Evolutionary conservation across 345 rosid species (phyloP).

Genomic region (Luvunga scandens): DNA sequence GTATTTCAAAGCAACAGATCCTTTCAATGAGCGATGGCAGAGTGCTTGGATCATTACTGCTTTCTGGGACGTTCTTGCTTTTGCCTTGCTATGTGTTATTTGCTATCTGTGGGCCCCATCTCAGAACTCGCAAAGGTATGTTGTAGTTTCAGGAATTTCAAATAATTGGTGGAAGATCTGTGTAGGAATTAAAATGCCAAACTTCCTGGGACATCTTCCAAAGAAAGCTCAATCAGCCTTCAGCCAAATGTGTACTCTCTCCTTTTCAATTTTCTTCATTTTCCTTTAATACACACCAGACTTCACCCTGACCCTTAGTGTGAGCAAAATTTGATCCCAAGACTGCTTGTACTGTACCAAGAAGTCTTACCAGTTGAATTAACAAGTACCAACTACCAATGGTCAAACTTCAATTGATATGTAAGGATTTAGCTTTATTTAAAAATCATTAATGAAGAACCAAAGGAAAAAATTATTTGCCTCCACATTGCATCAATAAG

Average conservation of each 20-base stretch:
- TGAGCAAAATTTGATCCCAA: not conserved
- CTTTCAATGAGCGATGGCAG: conserved; percentile 87
- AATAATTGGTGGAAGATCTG: not conserved
- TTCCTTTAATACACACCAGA: not conserved
- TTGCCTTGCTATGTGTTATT: conserved; percentile 68
- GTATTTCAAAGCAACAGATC: conserved; percentile 96
- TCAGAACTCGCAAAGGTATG: conserved; percentile 81
- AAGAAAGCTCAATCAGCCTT: not conserved
- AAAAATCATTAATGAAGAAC: not conserved
- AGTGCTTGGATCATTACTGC: conserved; percentile 95
- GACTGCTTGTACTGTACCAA: not conserved
- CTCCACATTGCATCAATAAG: not conserved
- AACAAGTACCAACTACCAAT: not conserved
- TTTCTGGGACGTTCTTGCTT: conserved; percentile 89
- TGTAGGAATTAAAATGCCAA: not conserved
- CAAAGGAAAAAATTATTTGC: not conserved
- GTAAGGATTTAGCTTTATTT: not conserved
- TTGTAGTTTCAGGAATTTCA: not conserved
- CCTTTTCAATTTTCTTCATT: not conserved
- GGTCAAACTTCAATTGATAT: not conserved
- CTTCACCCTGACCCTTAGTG: not conserved
- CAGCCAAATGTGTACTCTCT: not conserved
- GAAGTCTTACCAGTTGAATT: too few species aligned
- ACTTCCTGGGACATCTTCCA: not conserved
- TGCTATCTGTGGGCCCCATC: conserved; percentile 98